Evolutionary conservation across 2,329 filamentous ascomycete species (phyloP), one percentile per base, ranked within the genome.

Genomic region (Diatrype stigma): DNA sequence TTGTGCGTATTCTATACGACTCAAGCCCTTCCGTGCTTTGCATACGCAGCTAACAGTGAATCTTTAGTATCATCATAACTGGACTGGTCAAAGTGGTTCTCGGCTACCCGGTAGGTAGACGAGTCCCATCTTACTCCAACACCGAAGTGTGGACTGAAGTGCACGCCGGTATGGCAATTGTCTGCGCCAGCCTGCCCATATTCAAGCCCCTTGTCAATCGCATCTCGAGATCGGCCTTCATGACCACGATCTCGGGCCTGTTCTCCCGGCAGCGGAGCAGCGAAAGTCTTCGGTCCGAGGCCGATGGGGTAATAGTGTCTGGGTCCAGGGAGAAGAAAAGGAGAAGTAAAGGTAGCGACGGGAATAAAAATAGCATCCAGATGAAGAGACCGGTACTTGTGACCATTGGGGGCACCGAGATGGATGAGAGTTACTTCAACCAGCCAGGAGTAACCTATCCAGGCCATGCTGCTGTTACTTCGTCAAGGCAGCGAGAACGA

Each of bases 181-280:
- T 59, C 4, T 59, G 53, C 35, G 54, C 57, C 3, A 55, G 57
- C 28, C 34, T 59, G 22, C 57, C 57, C 2, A 53, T 58, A 16
- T 54, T 54, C 17, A 45, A 47, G 17, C 55, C 55, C 2, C 53
- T 57, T 5, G 40, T 53, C 28, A 37, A 12, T 6, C 53, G 50
- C 16, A 45, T 56, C n/a, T 30, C 51, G 11, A 38, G 26, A 11
- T 57, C 53, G 3, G 32, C 19, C 12, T 11, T 51, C 17, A 19
- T 51, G 14, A 45, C 23, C 10, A 51, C 46, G 34, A 42, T 49
- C n/a, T 51, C 42, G 11, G 35, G 10, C 34, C 34, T 35, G 6
- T n/a, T 35, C 34, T 35, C 34, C 12, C 14, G 6, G 34, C 34
- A 35, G 12, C 6, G 16, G 34, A 16, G 34, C 6, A n/a, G 34